These are phyloP conservation scores for Neurospora sp. DNA, from an alignment of 495 filamentous ascomycete genomes.

Conservation along the genomic window DNA sequence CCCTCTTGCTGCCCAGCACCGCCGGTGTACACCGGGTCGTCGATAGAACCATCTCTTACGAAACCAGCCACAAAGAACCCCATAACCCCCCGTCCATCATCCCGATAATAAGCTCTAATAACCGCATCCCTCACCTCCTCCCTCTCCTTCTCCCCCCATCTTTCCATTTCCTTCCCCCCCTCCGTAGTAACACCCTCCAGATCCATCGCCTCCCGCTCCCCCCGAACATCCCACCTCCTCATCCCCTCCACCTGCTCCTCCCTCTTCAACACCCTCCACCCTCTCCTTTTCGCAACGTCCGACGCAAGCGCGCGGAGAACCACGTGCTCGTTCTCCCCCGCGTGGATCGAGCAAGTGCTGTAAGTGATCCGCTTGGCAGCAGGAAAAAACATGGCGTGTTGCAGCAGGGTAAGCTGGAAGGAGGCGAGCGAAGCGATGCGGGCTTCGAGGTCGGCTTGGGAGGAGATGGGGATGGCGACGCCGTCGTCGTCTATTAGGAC, in stretches of 20 bases:
- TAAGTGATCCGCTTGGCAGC: constrained; percentile 72
- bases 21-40: not conserved
- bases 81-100: constrained; percentile 59
- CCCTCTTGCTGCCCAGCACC: not conserved
- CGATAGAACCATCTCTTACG: constrained; percentile 21
- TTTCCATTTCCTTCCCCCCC: constrained; percentile 36
- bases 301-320: constrained; percentile 59
- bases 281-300: constrained; percentile 50
- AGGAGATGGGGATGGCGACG: constrained; percentile 28
- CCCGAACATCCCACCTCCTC: constrained; percentile 61
- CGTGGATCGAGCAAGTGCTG: constrained; percentile 82
- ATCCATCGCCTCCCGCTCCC: constrained; percentile 37
- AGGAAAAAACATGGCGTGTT: constrained; percentile 77
- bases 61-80: constrained; percentile 41
- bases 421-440: constrained; percentile 63
- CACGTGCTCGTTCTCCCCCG: constrained; percentile 80
- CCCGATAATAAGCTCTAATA: constrained; percentile 63
- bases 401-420: constrained; percentile 66
- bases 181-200: not conserved
- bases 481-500: constrained; percentile 42
- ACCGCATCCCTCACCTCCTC: constrained; percentile 53
- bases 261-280: constrained; percentile 66
- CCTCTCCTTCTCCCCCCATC: constrained; percentile 47
- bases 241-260: constrained; percentile 63
- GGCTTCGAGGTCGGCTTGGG: constrained; percentile 33